These are phyloP conservation scores for Brassica carinata DNA, from an alignment of 345 rosid species.

Conservation along the genomic window DNA sequence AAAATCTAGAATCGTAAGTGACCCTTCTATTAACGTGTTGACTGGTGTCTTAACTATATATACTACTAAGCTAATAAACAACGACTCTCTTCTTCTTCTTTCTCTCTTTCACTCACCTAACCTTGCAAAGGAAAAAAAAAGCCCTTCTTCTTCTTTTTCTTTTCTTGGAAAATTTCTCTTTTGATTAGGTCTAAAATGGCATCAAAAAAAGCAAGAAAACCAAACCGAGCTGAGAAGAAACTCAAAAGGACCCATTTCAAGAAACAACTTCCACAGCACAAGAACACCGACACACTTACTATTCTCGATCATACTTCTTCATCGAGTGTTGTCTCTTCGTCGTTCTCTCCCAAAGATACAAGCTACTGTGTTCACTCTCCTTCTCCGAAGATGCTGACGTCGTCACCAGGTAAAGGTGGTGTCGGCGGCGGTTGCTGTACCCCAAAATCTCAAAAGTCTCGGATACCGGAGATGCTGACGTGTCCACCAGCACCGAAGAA, in stretches of 20 bases:
- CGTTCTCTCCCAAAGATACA: slow-evolving; percentile 25
- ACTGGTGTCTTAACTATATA: slow-evolving; percentile 32
- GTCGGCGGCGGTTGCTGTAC: slow-evolving; percentile 56
- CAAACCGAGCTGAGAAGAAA: slow-evolving; percentile 26
- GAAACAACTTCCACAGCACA: slow-evolving; percentile 37
- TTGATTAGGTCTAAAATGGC: slow-evolving; percentile 37
- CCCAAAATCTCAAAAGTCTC: slow-evolving; percentile 70
- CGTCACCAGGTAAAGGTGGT: slow-evolving; percentile 23
- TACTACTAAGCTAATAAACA: slow-evolving; percentile 13
- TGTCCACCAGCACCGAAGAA: slow-evolving; percentile 99
- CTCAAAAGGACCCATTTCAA: slow-evolving; percentile 31
- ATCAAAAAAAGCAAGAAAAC: slow-evolving; percentile 39
- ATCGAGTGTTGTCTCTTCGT: slow-evolving; percentile 26
- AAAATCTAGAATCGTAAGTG: slow-evolving; percentile 30
- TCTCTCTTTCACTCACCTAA: slow-evolving; percentile 27
- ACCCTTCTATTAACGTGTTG: slow-evolving; percentile 26
- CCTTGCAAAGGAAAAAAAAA: not conserved
- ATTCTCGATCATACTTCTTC: slow-evolving; percentile 25
- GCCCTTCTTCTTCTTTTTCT: not conserved
- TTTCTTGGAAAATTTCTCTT: not conserved
- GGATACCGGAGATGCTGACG: slow-evolving; percentile 74
- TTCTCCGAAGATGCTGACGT: slow-evolving; percentile 17
- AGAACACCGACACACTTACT: slow-evolving; percentile 13
- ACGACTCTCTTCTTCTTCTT: slow-evolving; percentile 30
- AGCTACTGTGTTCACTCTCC: slow-evolving; percentile 29